Evolutionary conservation across 2,329 filamentous ascomycete genomes (phyloP).

Genomic region (Fusarium sp.): DNA sequence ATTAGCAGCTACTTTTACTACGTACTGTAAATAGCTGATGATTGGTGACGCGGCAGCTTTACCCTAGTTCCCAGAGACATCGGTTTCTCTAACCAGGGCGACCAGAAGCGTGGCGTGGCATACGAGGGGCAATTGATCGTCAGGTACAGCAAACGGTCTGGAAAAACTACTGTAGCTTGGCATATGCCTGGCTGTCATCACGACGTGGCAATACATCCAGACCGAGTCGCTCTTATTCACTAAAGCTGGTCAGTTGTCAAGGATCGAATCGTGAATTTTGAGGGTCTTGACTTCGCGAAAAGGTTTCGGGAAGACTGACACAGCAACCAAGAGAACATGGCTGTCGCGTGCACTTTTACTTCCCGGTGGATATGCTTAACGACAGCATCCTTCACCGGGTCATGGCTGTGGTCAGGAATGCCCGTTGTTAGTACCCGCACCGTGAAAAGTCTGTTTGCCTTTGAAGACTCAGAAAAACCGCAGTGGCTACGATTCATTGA

Average conservation of each 20-base stretch:
- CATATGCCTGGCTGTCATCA: slow-evolving; percentile 31
- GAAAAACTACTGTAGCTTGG: slow-evolving; percentile 36
- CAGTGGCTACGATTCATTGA: slow-evolving; percentile 29
- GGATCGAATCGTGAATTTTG: slow-evolving; percentile 26
- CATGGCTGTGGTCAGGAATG: slow-evolving; percentile 15
- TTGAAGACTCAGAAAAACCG: slow-evolving; percentile 24
- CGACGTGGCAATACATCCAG: slow-evolving; percentile 30
- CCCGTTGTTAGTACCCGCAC: slow-evolving; percentile 26
- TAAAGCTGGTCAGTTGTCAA: slow-evolving; percentile 8
- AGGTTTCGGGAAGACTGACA: slow-evolving; percentile 2
- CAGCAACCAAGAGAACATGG: slow-evolving; percentile 5
- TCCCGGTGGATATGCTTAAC: slow-evolving; percentile 29
- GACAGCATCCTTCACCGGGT: slow-evolving; percentile 15
- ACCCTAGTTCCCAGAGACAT: slow-evolving; percentile 38
- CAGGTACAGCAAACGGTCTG: slow-evolving; percentile 34
- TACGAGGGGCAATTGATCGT: slow-evolving; percentile 36
- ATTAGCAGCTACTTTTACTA: slow-evolving; percentile 11
- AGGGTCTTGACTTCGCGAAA: background rate
- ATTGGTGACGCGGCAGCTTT: slow-evolving; percentile 44
- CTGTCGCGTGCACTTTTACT: slow-evolving; percentile 34
- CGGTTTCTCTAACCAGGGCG: slow-evolving; percentile 13
- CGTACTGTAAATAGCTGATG: too few relatives aligned
- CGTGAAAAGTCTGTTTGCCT: slow-evolving; percentile 36
- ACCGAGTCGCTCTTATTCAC: slow-evolving; percentile 15
- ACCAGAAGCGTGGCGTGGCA: too few relatives aligned